Evolutionary conservation across 2,329 filamentous ascomycete genomes (phyloP), one percentile per base, ranked within the genome.

Genomic region (Byssoonygena ceratinophila): DNA sequence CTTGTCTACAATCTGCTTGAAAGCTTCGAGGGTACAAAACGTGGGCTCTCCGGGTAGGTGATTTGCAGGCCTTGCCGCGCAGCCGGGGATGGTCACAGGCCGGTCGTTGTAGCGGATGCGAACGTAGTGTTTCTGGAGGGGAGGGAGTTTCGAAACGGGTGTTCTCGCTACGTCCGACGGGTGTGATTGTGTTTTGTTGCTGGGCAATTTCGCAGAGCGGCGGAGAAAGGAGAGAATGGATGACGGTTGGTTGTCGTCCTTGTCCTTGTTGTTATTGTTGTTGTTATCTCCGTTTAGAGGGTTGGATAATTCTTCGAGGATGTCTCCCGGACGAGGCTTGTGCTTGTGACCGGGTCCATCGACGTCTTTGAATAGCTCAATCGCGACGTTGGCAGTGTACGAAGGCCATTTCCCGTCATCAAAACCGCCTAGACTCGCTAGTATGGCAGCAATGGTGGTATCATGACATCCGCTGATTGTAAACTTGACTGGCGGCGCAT

Each of bases 1-100:
- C 62, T 87, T 88, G 70, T 97, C 91, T 1, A 92, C 88, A 52
- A 96, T 87, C 48, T 80, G 74, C 69, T 97, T 97, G 76, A 98
- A 98, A 0, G 91, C 88, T 53, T 85, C 81, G 61, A 98, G 69
- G 0, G 91, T 97, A 70, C 92, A 98, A 63, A 97, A 91, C 23
- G 81, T 86, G 60, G 89, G 83, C 60, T 97, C 86, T 0, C 88
- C 88, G 0, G 87, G 80, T 2, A 95, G 75, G 69, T 98, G 92
- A 55, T 90, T 94, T 5, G 88, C 87, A 0, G 75, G 69, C 8
- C 76, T 70, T 59, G 78, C 81, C 11, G 68, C 68, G 68, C 92
- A 98, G 2, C 87, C 90, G 0, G 91, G 91, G 16, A 98, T 76
- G 12, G 77, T 80, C 63, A 97, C 80, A 2, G 88, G 79, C 50